Conservation (phyloP, 2,329 filamentous ascomycete genomes). For the Arthrobotrys pseudoclavata region DNA sequence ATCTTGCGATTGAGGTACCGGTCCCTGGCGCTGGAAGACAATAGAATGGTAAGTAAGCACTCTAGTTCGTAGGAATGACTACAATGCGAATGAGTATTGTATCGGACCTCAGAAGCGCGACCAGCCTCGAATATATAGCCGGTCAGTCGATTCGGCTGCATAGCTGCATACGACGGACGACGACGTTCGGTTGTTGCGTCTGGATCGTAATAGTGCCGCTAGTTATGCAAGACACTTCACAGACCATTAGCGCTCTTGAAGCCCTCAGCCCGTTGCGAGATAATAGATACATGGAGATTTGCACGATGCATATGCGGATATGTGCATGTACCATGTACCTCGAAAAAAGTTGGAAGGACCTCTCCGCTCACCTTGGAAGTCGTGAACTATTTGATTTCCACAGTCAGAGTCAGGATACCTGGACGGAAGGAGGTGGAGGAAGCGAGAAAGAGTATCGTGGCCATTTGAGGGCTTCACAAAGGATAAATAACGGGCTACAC, state of each 20-base stretch:
- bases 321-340: slow-evolving; percentile 29
- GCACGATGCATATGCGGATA: slow-evolving; percentile 28
- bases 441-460: slow-evolving; percentile 15
- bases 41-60: slow-evolving; percentile 34
- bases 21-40: slow-evolving; percentile 40
- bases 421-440: slow-evolving; percentile 11
- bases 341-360: slow-evolving; percentile 31
- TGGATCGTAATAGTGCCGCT: slow-evolving; percentile 30
- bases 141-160: slow-evolving; percentile 42
- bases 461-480: slow-evolving; percentile 23
- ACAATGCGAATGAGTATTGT: slow-evolving; percentile 11
- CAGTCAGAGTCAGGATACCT: slow-evolving; percentile 15
- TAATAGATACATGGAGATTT: slow-evolving; percentile 19
- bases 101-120: slow-evolving; percentile 45
- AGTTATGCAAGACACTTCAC: slow-evolving; percentile 37
- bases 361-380: slow-evolving; percentile 29
- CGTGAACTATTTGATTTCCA: slow-evolving; percentile 23
- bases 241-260: slow-evolving; percentile 35
- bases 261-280: slow-evolving; percentile 34
- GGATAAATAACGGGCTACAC: slow-evolving; percentile 15
- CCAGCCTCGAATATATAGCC: slow-evolving; percentile 49
- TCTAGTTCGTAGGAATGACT: slow-evolving; percentile 4
- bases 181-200: slow-evolving; percentile 15
- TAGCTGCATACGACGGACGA: slow-evolving; percentile 19
- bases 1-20: slow-evolving; percentile 34